Evolutionary conservation across 23 red algal genomes (phyloP), one percentile per base, ranked within the genome.

Genomic region (Pyropia haitanensis): DNA sequence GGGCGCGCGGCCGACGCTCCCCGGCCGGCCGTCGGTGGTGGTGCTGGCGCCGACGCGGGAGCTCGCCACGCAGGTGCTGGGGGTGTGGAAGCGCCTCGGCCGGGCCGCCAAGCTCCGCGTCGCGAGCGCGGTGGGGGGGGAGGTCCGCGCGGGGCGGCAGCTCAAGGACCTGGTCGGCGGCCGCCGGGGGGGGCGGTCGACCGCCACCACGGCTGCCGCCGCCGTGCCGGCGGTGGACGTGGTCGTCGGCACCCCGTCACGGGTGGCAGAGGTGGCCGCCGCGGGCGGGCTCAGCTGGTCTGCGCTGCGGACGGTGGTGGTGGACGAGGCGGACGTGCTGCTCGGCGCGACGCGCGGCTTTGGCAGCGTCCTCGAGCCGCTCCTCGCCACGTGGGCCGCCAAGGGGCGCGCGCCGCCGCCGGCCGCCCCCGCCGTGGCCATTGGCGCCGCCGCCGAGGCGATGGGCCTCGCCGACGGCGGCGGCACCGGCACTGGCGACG

Each of bases 251-350:
- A 82, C 77, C 14, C 77, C 77, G 13, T 65, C 66, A 15, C 53
- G 24, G 22, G 65, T 82, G n/a, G 32, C 32, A 18, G 25, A 22
- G 18, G 51, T 82, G 77, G 32, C 32, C 18, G 39, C 60, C 8
- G 46, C 61, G 48, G 39, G 62, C 18, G 22, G 46, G 22, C 26
- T 82, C 23, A 61, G 64, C 18, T n/a, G 70, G 46, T 82, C 77
- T 27, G 53, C 49, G 21, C 56, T 82, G 17, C 51, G 25, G 13
- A 59, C 65, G 27, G 53, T 82, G 18, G 77, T 82, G 20, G 21
- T 82, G 14, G 77, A 82, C 33, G 77, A 82, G 66, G 77, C 77
- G 27, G 77, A 82, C 62, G 77, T 54, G 30, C 24, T 82, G 77
- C 18, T 82, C 14, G 64, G 39, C 21, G 17, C 58, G 23, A 46